Conservation (phyloP, 192 early-diverging fungal genomes). For the Gonapodya prolifera region DNA sequence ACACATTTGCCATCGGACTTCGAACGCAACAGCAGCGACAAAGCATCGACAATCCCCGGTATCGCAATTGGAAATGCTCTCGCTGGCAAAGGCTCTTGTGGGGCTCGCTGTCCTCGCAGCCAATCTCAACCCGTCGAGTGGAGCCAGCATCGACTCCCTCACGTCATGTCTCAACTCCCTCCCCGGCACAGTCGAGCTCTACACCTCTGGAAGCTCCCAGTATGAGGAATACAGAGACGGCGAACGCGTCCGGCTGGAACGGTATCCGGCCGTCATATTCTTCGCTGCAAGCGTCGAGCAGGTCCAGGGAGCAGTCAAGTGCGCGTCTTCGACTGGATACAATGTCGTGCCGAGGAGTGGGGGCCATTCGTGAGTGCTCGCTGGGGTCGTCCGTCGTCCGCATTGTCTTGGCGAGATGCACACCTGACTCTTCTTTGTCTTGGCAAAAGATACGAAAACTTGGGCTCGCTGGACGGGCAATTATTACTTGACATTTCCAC, state of each 20-base stretch:
- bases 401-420: neutral
- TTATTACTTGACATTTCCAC: conserved; percentile 33
- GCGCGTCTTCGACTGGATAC: neutral
- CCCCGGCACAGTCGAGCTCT: neutral
- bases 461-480: conserved; percentile 25
- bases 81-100: too few species aligned
- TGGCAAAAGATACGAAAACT: conserved; percentile 41
- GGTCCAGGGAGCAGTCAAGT: neutral
- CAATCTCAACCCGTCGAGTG: too few species aligned
- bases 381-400: too few species aligned
- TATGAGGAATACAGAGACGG: neutral
- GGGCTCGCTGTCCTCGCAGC: too few species aligned
- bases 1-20: too few species aligned
- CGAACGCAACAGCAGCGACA: too few species aligned
- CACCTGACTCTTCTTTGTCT: neutral
- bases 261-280: neutral
- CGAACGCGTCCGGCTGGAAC: neutral
- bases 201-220: neutral
- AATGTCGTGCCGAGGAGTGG: neutral
- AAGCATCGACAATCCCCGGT: too few species aligned
- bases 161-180: neutral
- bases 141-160: neutral
- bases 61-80: too few species aligned
- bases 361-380: neutral
- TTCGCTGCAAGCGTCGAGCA: neutral